Percentiles rank a stretch among this genome's conserved stretches.
phyloP scores from a whole-genome alignment of 768 basidiomycete species.

The Psilocybe sp. region DNA sequence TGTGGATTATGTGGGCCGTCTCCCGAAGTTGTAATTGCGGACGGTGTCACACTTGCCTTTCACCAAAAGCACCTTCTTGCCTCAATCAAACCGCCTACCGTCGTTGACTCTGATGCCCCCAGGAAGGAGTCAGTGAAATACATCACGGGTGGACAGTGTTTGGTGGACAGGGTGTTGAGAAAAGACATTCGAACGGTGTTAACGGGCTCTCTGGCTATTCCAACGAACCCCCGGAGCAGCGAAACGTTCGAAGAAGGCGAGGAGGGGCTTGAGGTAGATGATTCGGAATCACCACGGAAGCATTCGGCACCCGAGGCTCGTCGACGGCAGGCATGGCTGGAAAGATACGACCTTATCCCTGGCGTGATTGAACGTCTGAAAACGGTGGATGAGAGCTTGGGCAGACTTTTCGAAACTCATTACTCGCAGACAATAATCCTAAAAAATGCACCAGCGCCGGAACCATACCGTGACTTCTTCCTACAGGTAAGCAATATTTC shows the following conservation, averaged over 20 bases:
- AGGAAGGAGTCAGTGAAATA: neutral
- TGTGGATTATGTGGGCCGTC: constrained; percentile 22
- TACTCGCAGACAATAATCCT: neutral
- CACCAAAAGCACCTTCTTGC: constrained; percentile 21
- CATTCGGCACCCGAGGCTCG: no score
- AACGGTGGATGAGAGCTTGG: neutral
- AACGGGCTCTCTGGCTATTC: no score
- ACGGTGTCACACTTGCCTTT: constrained; percentile 26
- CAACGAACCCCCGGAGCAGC: no score
- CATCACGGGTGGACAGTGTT: constrained; percentile 4
- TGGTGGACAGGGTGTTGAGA: constrained; percentile 3
- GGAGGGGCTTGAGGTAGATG: no score
- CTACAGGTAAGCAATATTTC: neutral
- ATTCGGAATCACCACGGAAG: no score
- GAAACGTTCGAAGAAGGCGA: no score
- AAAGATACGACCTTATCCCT: no score
- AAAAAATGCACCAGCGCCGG: neutral
- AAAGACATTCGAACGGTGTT: no score
- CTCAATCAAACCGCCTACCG: constrained; percentile 20
- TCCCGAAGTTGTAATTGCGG: constrained; percentile 23
- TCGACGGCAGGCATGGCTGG: no score
- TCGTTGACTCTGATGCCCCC: constrained; percentile 2
- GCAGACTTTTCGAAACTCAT: neutral
- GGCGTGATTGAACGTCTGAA: no score
- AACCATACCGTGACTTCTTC: neutral